phyloP scores from a whole-genome alignment of 2,329 filamentous ascomycete genomes.

The Trichophyton verrucosum region DNA sequence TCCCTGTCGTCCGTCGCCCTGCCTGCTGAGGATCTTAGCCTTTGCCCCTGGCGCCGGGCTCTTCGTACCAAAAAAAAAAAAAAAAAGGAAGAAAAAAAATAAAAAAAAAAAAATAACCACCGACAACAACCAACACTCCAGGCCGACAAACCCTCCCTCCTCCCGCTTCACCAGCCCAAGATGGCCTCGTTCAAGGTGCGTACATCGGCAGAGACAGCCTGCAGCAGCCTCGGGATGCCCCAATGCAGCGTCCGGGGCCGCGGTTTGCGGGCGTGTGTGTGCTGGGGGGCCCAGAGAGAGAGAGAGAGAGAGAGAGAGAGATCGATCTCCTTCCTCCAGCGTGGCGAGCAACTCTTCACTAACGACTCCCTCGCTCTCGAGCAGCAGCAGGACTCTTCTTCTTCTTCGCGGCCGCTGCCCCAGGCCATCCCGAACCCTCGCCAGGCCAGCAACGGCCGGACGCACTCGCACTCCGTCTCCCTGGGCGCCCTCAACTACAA shows the following conservation, averaged over 20 bases:
- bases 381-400: slow-evolving; percentile 15
- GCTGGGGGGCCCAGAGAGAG: too few relatives aligned
- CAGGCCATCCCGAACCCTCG: slow-evolving; percentile 50
- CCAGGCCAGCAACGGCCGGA: slow-evolving; percentile 52
- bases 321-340: too few relatives aligned
- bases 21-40: not conserved
- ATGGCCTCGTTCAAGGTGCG: slow-evolving; percentile 10
- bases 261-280: not conserved
- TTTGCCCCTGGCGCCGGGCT: not conserved
- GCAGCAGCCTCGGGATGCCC: not conserved
- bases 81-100: not conserved
- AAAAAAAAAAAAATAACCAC: not conserved
- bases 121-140: not conserved
- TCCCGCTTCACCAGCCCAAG: not conserved
- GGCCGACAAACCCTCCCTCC: not conserved
- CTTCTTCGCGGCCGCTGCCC: slow-evolving; percentile 50
- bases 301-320: too few relatives aligned
- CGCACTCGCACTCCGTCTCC: slow-evolving; percentile 71
- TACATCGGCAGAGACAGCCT: not conserved
- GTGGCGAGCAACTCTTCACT: not conserved
- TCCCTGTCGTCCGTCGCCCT: not conserved
- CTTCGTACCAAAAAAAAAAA: not conserved
- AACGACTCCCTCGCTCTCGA: not conserved
- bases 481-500: slow-evolving; percentile 63
- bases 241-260: not conserved